These are phyloP conservation scores for Suillus sp. DNA, from an alignment of 768 basidiomycete genomes.

Conservation along the genomic window DNA sequence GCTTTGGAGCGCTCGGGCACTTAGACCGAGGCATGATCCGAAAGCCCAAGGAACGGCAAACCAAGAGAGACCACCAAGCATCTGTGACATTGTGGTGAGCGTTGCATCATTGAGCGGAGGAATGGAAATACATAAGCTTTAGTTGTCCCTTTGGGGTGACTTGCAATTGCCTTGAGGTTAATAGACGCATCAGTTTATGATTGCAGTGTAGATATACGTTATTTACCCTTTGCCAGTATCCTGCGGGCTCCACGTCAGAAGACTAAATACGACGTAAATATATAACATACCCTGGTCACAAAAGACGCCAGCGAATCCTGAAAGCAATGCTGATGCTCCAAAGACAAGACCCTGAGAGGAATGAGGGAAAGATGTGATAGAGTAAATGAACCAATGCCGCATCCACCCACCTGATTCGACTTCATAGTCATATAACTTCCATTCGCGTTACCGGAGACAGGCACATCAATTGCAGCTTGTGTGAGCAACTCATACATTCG, in stretches of 20 bases:
- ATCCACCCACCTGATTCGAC: constrained; percentile 19
- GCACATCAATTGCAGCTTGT: constrained; percentile 19
- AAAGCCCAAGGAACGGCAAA: constrained; percentile 34
- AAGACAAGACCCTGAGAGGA: constrained; percentile 26
- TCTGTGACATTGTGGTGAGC: constrained; percentile 21
- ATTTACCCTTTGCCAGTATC: constrained; percentile 43
- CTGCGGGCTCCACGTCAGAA: constrained; percentile 20
- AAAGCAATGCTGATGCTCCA: constrained; percentile 25
- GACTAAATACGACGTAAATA: background rate
- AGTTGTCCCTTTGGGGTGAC: constrained; percentile 36
- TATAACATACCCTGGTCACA: constrained; percentile 35
- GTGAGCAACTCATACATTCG: constrained; percentile 22
- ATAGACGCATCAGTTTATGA: constrained; percentile 1
- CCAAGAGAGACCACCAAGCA: constrained; percentile 47
- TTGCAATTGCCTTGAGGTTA: constrained; percentile 37
- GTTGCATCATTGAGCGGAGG: background rate
- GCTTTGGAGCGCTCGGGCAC: constrained; percentile 22
- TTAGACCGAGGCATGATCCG: constrained; percentile 35
- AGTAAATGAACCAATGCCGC: background rate
- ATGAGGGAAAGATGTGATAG: background rate
- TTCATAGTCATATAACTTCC: constrained; percentile 26
- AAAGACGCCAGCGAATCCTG: constrained; percentile 38
- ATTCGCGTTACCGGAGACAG: constrained; percentile 18
- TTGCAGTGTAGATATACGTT: background rate
- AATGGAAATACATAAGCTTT: constrained; percentile 31